These are phyloP conservation scores for Zasmidium angulare DNA, from an alignment of 2,329 filamentous ascomycete genomes.

Conservation along the genomic window DNA sequence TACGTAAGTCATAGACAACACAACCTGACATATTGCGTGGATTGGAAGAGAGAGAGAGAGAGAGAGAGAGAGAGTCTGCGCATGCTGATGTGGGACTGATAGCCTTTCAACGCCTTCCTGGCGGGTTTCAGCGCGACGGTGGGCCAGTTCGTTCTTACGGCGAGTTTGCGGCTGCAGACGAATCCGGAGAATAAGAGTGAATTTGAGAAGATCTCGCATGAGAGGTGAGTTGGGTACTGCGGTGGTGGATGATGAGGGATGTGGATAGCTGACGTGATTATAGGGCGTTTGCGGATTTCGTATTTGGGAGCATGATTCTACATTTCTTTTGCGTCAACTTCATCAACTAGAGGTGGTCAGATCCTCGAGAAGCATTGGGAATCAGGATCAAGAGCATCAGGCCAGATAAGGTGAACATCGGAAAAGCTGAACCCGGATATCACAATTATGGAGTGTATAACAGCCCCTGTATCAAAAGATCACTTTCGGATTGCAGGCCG, in stretches of 20 bases:
- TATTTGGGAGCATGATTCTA: conserved; percentile 90
- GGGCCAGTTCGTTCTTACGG: conserved; percentile 95
- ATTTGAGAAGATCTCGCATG: conserved; percentile 73
- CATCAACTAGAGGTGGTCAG: conserved; percentile 95
- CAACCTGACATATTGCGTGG: neutral
- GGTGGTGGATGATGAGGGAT: neutral
- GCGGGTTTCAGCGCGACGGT: conserved; percentile 93
- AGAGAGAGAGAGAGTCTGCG: neutral
- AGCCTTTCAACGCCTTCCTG: conserved; percentile 99
- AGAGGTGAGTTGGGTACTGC: too few species aligned
- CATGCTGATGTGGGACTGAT: neutral
- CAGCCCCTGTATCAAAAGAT: neutral
- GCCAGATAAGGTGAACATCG: neutral
- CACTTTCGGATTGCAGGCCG: neutral
- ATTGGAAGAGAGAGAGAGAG: neutral
- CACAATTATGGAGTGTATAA: neutral
- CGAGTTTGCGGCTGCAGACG: conserved; percentile 87
- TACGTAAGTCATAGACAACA: conserved; percentile 89
- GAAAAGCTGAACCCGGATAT: neutral
- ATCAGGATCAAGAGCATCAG: neutral
- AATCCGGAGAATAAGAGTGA: conserved; percentile 77
- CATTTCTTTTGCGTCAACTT: conserved; percentile 99
- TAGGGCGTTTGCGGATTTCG: conserved; percentile 93
- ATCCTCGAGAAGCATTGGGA: neutral
- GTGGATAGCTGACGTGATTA: conserved; percentile 3